Base-by-base conservation (phyloP, 371 early-diverging fungal genomes). In the Nematocida minor region DNA sequence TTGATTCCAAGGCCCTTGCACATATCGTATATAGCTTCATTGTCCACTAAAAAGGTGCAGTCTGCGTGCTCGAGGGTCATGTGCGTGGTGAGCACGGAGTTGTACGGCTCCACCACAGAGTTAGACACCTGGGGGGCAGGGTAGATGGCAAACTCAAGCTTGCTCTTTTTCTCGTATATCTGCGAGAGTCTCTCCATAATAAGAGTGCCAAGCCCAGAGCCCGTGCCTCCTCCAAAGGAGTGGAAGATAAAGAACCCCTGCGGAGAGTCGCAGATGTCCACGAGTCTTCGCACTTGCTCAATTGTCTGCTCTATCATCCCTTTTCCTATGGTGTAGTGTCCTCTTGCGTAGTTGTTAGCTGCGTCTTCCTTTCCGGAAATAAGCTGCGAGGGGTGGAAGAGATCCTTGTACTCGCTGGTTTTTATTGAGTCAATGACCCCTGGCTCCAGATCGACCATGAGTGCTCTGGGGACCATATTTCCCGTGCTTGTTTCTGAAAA, bases 341-440 rank as follows among this genome's bases (percentile, higher is more conserved):
- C 97, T 89, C 95, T 91, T 60, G 97, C 97, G 85, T 95, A 97
- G 91, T 95, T 95, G 90, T 97, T 95, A 84, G 95, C 97, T 40
- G 97, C 97, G 87, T 95, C 96, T 87, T 95, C 95, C 89, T 95
- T 94, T 83, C 96, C 96, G 79, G 91, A 90, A 87, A 97, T 94
- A 83, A 97, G 88, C 89, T 93, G 93, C 83, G 93, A 92, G 68
- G 99, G 99, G 88, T 96, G 96, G 90, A 93, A 98, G 63, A 97
- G 88, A 83, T 92, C 91, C 36, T 92, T 90, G 88, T 94, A 97
- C 82, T 92, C 89, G 80, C 94, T 92, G 80, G 89, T 91, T 82
- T 94, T 92, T 79, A 97, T 93, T 84, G 93, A 92, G 82, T 94
- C 94, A 78, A 96, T 91, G 60, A 95, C 95, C 67, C 94, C 91